A percentile compares a stretch with the other conserved stretches of the same genome.
Conservation (phyloP, 2,329 filamentous ascomycete genomes). For the Elsinoe australis region DNA sequence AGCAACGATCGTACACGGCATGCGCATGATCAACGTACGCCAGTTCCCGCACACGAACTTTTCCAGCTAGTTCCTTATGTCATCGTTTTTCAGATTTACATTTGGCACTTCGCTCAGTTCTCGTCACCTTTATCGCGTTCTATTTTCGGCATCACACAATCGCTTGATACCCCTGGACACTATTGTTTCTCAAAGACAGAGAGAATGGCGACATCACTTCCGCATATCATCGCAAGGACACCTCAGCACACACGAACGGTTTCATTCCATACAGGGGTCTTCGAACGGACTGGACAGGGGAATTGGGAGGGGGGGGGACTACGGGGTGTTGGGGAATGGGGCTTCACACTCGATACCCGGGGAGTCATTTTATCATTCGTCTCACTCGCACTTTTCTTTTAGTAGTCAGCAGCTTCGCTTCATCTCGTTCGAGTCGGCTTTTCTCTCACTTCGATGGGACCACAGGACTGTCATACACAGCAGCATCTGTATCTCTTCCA, state of each 20-base stretch:
- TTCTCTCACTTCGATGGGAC: no score
- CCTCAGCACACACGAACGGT: neutral
- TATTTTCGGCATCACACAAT: constrained; percentile 15
- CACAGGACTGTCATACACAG: no score
- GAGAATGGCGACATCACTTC: neutral
- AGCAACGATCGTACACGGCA: neutral
- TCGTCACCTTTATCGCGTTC: no score
- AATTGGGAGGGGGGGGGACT: no score
- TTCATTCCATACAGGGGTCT: constrained; percentile 11
- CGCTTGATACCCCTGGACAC: constrained; percentile 10
- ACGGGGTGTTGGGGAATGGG: no score
- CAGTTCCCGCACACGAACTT: constrained; percentile 3
- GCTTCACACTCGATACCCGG: no score
- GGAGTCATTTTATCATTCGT: no score
- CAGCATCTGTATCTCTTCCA: no score
- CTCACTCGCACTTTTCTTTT: no score
- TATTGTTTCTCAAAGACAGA: neutral
- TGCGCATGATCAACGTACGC: neutral
- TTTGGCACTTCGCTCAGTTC: constrained; percentile 14
- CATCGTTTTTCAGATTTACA: constrained; percentile 11
- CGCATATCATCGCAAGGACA: constrained; percentile 1
- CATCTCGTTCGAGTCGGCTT: no score
- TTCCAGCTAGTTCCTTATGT: neutral
- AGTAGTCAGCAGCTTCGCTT: no score
- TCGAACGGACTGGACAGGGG: no score